Evolutionary conservation across 2,329 filamentous ascomycete species (phyloP).

Genomic region (Ophiobolus disseminans): DNA sequence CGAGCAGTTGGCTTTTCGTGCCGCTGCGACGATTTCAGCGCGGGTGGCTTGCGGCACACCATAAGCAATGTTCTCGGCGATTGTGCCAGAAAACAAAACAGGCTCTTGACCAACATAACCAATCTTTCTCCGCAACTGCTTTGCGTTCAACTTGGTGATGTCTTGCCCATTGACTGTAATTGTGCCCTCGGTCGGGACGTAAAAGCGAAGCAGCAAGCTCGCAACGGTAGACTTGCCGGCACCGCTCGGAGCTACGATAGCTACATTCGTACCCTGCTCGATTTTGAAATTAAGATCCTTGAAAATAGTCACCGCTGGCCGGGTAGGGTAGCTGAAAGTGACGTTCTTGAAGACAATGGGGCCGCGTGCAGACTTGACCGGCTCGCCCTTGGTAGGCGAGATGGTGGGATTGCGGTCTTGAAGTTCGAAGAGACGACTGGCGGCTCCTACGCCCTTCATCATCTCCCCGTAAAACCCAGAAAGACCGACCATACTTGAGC

Average conservation of each 20-base stretch:
- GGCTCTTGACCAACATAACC: constrained; percentile 96
- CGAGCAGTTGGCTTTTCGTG: constrained; percentile 90
- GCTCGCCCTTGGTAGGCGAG: constrained; percentile 80
- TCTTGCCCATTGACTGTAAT: constrained; percentile 87
- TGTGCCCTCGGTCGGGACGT: constrained; percentile 76
- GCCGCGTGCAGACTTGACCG: constrained; percentile 83
- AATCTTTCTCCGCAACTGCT: constrained; percentile 89
- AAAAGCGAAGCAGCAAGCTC: constrained; percentile 89
- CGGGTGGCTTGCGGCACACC: constrained; percentile 80
- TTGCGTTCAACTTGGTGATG: constrained; percentile 86
- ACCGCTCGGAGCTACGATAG: constrained; percentile 93
- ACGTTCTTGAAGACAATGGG: constrained; percentile 88
- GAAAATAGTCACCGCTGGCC: constrained; percentile 92
- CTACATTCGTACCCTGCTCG: constrained; percentile 90
- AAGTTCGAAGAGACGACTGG: constrained; percentile 93
- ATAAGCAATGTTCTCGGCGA: constrained; percentile 91
- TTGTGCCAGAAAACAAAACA: constrained; percentile 84
- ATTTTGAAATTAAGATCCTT: constrained; percentile 88
- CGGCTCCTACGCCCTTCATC: constrained; percentile 98
- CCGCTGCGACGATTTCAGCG: constrained; percentile 83
- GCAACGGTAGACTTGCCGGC: constrained; percentile 97
- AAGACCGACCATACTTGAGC: constrained; percentile 88
- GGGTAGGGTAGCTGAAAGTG: constrained; percentile 88
- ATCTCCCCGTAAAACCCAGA: constrained; percentile 97
- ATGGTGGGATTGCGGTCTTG: constrained; percentile 89